Evolutionary conservation across 208 protist species (phyloP), one percentile per base, ranked within the genome.

Genomic region (Leishmania aethiopica): DNA sequence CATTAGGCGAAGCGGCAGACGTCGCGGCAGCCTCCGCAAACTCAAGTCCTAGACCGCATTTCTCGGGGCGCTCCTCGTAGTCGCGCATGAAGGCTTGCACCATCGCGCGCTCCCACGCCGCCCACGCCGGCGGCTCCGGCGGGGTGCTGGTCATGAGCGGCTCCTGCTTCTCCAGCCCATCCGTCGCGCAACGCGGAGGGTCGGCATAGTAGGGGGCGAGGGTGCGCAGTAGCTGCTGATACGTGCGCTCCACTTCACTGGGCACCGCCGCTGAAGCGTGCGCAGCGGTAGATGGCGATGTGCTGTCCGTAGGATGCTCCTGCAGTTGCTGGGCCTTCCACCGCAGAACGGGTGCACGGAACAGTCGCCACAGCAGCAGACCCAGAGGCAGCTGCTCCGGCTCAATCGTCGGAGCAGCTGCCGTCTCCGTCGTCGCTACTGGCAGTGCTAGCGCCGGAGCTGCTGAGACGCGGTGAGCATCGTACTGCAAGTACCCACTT

Each of bases 351-450:
- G 86, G 86, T 1, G 84, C 1, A 19, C 84, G 82, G 67, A 90
- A 89, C 57, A 89, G 59, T 3, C 88, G 79, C 89, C 89, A 92
- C n/a, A 92, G 77, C 32, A 92, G 81, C 40, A 88, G 71, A 1
- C 89, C 89, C 8, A 92, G 72, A 13, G 89, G 80, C 1, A 89
- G 79, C 8, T 77, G 76, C 25, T 88, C 82, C 3, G 77, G 47
- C 51, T 74, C 79, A 13, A 82, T 55, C 45, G 69, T 22, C 10
- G 40, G 3, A 7, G 42, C 51, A 40, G 49, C 66, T 62, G 64
- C 70, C 66, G 0, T 64, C 77, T 37, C 45, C 28, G 42, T 37
- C 47, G 28, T 47, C 42, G 64, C 25, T 10, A 25, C 32, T 8
- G 62, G 6, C 25, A 47, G 75, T 15, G 67, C 60, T 2, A 83